Base-by-base conservation (phyloP, 164 flowering plant genomes). In the Piper betle region DNA sequence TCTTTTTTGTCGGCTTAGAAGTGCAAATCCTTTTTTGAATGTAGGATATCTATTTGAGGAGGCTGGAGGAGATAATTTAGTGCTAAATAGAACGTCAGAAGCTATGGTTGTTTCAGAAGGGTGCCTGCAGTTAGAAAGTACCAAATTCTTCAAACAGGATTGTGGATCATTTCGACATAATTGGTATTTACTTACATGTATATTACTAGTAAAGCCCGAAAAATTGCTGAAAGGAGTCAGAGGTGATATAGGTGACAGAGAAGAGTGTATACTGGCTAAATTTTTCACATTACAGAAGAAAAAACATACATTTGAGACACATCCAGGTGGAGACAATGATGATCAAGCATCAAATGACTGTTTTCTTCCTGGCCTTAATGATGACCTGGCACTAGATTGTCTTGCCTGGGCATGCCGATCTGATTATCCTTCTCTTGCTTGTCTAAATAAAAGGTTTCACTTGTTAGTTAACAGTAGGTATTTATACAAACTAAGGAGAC, bases 391-490 rank as follows among this genome's bases (percentile, higher is more conserved):
- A 75, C 70, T 54, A 55, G 68, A 75, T 68, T 83, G 87, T 64
- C 54, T 83, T 41, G 91, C 95, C 8, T 77, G 91, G 57, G 62
- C 78, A 42, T 89, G 91, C 0, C 64, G 79, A 52, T 78, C 83
- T 37, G 84, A 83, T 53, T 74, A 80, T 60, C 67, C 86, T 79
- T 85, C 80, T 62, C 69, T 84, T 2, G 66, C 64, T 33, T 59
- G 56, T 2, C 64, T 91, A 10, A 87, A 78, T 79, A 84, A 74
- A 64, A 64, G 84, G 11, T 80, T 64, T 33, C 60, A 70, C 0
- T 38, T 67, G 17, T 71, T 84, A 12, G 1, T 80, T 10, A 82
- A 62, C 61, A 75, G 72, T 43, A 83, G 85, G 41, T 89, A 86
- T 59, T 65, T 87, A 19, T 84, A 69, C 53, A 79, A 73, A 76